Conservation (phyloP, 495 filamentous ascomycete genomes). For the Tuber calosporum region DNA sequence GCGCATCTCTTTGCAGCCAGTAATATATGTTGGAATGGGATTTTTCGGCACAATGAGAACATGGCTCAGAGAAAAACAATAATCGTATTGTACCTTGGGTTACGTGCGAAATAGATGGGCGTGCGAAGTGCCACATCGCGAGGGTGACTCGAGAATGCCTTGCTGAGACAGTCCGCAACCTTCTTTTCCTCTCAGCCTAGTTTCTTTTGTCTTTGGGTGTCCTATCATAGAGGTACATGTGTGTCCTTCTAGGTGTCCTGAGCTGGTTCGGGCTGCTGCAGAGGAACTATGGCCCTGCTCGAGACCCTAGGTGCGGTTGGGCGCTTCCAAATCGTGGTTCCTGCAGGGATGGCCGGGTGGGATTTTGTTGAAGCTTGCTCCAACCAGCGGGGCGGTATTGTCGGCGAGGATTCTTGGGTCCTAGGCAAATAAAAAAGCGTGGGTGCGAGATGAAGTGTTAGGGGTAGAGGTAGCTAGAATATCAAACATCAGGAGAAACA, state of each 20-base stretch:
- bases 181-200: neutral
- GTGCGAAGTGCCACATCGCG: slow-evolving; percentile 4
- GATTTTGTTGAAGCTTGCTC: neutral
- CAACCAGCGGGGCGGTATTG: neutral
- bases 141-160: neutral
- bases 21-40: neutral
- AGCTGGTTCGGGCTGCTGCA: neutral
- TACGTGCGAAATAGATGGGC: neutral
- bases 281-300: neutral
- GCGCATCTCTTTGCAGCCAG: neutral
- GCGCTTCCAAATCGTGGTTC: neutral
- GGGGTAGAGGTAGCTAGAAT: neutral
- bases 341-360: neutral
- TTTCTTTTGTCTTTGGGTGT: neutral
- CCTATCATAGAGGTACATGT: neutral
- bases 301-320: neutral
- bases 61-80: neutral
- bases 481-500: neutral
- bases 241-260: neutral
- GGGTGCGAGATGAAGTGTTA: neutral
- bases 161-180: neutral
- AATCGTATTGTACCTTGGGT: neutral
- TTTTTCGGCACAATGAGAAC: neutral
- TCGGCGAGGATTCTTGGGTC: neutral
- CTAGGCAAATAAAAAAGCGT: neutral